These are phyloP conservation scores for Chlamydomonas eustigma DNA, from an alignment of 139 green algal species.

Conservation along the genomic window DNA sequence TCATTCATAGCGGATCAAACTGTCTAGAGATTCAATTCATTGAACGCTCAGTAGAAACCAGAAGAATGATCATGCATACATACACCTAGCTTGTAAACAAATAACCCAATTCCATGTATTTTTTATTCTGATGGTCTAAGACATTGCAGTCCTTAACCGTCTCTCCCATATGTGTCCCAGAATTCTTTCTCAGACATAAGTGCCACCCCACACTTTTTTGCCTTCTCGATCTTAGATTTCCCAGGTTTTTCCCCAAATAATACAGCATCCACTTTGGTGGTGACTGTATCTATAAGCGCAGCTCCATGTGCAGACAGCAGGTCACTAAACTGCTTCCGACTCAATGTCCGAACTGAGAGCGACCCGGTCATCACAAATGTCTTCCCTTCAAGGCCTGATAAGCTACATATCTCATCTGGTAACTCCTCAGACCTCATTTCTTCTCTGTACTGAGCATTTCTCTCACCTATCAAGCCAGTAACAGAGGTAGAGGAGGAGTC, in stretches of 20 bases:
- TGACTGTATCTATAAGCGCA: slow-evolving; percentile 14
- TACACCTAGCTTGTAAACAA: too few relatives aligned
- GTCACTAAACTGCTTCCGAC: neutral
- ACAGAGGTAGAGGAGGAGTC: neutral
- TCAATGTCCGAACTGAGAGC: neutral
- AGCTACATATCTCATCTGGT: neutral
- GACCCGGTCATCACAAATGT: slow-evolving; percentile 11
- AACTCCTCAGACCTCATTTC: neutral
- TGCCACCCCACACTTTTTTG: slow-evolving; percentile 5
- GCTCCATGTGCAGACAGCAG: slow-evolving; percentile 9
- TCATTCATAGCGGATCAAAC: neutral
- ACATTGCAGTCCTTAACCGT: neutral
- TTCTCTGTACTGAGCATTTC: neutral
- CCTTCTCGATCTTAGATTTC: slow-evolving; percentile 13
- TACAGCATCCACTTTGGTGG: slow-evolving; percentile 8
- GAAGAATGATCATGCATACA: too few relatives aligned
- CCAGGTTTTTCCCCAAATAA: slow-evolving; percentile 19
- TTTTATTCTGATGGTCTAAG: neutral
- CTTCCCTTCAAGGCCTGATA: slow-evolving; percentile 8
- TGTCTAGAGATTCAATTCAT: neutral
- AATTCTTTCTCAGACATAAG: slow-evolving; percentile 25
- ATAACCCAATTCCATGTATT: neutral
- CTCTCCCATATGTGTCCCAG: neutral
- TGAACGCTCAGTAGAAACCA: neutral
- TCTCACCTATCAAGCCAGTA: too few relatives aligned